Evolutionary conservation across 2,329 filamentous ascomycete genomes (phyloP).

Genomic region (Cordyceps militaris): DNA sequence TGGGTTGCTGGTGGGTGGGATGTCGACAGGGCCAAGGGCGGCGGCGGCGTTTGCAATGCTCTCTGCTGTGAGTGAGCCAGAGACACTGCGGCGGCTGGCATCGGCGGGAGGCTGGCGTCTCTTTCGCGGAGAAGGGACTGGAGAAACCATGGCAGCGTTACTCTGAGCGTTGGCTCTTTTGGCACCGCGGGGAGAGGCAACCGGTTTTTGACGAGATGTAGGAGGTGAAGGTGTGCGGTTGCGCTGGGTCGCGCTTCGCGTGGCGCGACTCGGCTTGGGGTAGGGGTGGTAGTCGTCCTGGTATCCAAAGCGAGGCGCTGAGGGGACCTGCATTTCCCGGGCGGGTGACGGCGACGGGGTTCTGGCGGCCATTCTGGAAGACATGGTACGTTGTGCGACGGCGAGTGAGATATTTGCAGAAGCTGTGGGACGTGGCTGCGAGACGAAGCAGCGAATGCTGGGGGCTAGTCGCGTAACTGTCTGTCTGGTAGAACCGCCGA

Average conservation of each 20-base stretch:
- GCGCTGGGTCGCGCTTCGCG: conserved; percentile 54
- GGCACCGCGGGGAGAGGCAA: conserved; percentile 27
- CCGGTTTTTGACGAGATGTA: conserved; percentile 27
- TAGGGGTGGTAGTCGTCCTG: conserved; percentile 67
- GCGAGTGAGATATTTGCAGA: background rate
- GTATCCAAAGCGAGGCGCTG: conserved; percentile 60
- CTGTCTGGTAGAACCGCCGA: background rate
- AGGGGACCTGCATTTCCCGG: conserved; percentile 52
- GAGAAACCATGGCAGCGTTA: conserved; percentile 31
- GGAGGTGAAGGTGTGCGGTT: conserved; percentile 51
- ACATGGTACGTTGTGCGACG: conserved; percentile 24
- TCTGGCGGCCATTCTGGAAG: conserved; percentile 19
- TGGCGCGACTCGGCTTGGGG: conserved; percentile 52
- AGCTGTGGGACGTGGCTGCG: background rate
- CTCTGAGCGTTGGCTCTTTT: conserved; percentile 25
- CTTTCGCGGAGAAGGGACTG: conserved; percentile 43
- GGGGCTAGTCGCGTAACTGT: conserved; percentile 1
- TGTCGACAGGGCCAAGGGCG: conserved; percentile 30
- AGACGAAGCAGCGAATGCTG: background rate
- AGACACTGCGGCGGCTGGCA: conserved; percentile 37
- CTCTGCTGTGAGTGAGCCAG: conserved; percentile 38
- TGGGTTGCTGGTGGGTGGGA: conserved; percentile 21
- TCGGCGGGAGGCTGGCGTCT: conserved; percentile 42
- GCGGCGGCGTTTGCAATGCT: conserved; percentile 36
- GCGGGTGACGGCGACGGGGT: conserved; percentile 53